Conservation (phyloP, 163 green algal species). For the Scenedesmus sp. region DNA sequence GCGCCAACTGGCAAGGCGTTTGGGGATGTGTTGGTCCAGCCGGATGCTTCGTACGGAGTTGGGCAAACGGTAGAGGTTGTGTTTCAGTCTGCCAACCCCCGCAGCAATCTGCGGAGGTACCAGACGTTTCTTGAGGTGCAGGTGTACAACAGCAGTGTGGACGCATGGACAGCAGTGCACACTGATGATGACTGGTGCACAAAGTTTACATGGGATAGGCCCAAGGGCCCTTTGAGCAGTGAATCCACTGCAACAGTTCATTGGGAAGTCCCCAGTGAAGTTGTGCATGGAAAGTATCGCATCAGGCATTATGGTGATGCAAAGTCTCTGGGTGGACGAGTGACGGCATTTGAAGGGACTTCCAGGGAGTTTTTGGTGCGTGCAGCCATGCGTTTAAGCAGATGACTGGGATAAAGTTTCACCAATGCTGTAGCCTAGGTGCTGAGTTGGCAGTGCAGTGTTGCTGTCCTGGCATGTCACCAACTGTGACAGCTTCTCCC, state of each 20-base stretch:
- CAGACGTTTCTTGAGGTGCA: slow-evolving; percentile 83
- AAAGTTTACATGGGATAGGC: slow-evolving; percentile 74
- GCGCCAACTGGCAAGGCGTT: slow-evolving; percentile 68
- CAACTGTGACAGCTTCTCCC: too few species aligned
- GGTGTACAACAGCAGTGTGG: neutral
- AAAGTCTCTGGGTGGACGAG: slow-evolving; percentile 72
- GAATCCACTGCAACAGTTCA: slow-evolving; percentile 75
- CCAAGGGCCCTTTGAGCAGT: slow-evolving; percentile 58
- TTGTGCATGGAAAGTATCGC: slow-evolving; percentile 72
- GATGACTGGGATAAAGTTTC: neutral
- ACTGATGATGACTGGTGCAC: slow-evolving; percentile 82
- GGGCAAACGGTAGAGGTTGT: slow-evolving; percentile 67
- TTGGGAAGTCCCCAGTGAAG: slow-evolving; percentile 76
- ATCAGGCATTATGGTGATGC: slow-evolving; percentile 82
- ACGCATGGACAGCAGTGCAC: slow-evolving; percentile 72
- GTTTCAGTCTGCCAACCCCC: slow-evolving; percentile 77
- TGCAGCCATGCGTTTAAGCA: neutral
- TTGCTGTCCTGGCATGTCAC: too few species aligned
- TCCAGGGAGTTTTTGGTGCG: slow-evolving; percentile 51
- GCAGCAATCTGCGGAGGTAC: slow-evolving; percentile 82
- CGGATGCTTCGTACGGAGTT: slow-evolving; percentile 53
- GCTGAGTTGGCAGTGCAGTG: too few species aligned
- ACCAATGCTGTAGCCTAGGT: neutral
- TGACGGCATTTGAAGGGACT: slow-evolving; percentile 68
- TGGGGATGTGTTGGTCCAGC: slow-evolving; percentile 73